These are phyloP conservation scores for Arctium lappa DNA, from an alignment of 129 eudicot genomes.

Conservation along the genomic window DNA sequence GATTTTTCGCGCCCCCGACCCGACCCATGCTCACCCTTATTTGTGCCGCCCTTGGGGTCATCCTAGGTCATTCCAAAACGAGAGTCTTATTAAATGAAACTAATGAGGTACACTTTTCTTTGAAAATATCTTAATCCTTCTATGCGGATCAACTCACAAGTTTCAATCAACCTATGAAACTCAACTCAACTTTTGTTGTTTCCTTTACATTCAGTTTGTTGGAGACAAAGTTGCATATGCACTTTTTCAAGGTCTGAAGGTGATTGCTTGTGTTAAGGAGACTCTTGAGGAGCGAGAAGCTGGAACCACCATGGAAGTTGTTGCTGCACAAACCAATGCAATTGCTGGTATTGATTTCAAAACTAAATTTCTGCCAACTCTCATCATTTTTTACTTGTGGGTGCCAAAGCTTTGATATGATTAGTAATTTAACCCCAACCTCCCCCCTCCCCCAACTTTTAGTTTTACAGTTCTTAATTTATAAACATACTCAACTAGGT, in stretches of 20 bases:
- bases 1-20: no score
- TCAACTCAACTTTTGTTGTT: not conserved
- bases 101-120: not conserved
- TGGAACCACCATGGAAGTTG: conserved; percentile 47
- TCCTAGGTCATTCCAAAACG: conserved; percentile 95
- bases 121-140: not conserved
- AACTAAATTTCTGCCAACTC: no score
- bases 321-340: no score
- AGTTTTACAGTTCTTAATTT: no score
- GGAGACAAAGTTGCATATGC: conserved; percentile 98
- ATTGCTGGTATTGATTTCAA: no score
- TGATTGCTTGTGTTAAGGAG: conserved; percentile 96
- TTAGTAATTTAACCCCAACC: no score
- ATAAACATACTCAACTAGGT: no score
- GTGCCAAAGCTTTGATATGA: no score
- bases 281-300: conserved; percentile 91
- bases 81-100: conserved; percentile 70
- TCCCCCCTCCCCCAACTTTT: no score
- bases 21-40: no score
- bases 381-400: no score
- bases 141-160: not conserved
- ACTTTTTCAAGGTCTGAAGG: conserved; percentile 89
- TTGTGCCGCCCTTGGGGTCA: conserved; percentile 62
- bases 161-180: not conserved
- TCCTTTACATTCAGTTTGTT: conserved; percentile 59